phyloP scores from a whole-genome alignment of 768 basidiomycete genomes.

The Clavulina sp. region DNA sequence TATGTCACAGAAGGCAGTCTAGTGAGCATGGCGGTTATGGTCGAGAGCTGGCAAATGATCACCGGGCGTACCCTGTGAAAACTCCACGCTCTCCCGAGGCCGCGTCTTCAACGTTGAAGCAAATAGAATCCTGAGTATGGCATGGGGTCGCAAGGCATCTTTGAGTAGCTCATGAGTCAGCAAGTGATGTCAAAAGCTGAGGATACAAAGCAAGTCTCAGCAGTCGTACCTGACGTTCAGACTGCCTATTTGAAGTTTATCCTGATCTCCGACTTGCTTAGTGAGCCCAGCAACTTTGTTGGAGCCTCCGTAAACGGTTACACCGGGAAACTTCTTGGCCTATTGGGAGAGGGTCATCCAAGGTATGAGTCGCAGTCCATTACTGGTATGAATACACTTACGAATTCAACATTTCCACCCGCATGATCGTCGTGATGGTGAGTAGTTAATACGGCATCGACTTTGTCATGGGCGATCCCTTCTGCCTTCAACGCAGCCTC shows the following conservation, averaged over 20 bases:
- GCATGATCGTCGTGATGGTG: constrained; percentile 87
- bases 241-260: constrained; percentile 48
- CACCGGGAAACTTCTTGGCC: constrained; percentile 30
- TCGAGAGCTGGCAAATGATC: background rate
- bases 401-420: constrained; percentile 44
- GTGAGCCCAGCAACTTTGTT: constrained; percentile 47
- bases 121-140: constrained; percentile 94
- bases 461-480: too few species aligned
- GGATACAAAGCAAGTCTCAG: background rate
- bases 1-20: constrained; percentile 7
- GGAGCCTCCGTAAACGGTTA: constrained; percentile 69
- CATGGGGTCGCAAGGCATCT: constrained; percentile 80
- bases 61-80: constrained; percentile 58
- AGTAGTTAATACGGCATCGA: constrained; percentile 69
- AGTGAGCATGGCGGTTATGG: background rate
- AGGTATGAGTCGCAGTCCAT: background rate
- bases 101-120: constrained; percentile 55
- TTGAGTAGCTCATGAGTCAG: constrained; percentile 15
- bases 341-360: constrained; percentile 12
- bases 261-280: constrained; percentile 60
- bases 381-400: constrained; percentile 4
- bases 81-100: constrained; percentile 44
- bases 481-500: constrained; percentile 40
- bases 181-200: constrained; percentile 28
- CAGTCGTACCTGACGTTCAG: constrained; percentile 21